Evolutionary conservation across 805 yeast genomes (phyloP).

Genomic region (Suhomyces faveliae): DNA sequence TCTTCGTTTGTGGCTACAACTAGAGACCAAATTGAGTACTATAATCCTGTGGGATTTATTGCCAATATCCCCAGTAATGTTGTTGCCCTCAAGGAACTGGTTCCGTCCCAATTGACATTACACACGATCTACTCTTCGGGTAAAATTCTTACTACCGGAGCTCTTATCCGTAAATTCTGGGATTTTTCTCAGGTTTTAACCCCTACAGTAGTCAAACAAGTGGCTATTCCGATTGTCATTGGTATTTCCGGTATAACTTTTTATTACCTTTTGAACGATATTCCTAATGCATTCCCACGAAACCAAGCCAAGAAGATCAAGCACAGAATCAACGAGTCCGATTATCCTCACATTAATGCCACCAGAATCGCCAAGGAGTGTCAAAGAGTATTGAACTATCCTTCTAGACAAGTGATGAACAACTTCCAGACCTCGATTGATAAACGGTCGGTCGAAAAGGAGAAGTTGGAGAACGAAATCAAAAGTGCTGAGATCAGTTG

Average conservation of each 20-base stretch:
- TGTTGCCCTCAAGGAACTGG: constrained; percentile 27
- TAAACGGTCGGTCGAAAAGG: constrained; percentile 55
- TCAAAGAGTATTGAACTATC: constrained; percentile 74
- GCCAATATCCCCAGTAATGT: constrained; percentile 31
- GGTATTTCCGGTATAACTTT: constrained; percentile 52
- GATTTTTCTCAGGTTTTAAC: constrained; percentile 34
- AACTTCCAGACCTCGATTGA: constrained; percentile 68
- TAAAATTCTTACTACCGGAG: constrained; percentile 42
- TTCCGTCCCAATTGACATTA: constrained; percentile 39
- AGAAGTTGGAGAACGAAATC: constrained; percentile 50
- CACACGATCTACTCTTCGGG: constrained; percentile 42
- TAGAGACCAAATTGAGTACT: constrained; percentile 27
- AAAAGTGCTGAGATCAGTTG: constrained; percentile 56
- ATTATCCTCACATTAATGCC: constrained; percentile 78
- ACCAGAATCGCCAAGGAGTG: constrained; percentile 79
- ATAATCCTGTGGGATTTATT: constrained; percentile 32
- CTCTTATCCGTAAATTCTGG: constrained; percentile 38
- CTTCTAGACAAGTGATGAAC: constrained; percentile 76
- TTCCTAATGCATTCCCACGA: constrained; percentile 86
- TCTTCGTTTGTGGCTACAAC: constrained; percentile 26
- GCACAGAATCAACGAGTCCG: constrained; percentile 58
- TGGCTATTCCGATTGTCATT: constrained; percentile 54
- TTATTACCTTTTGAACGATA: constrained; percentile 69
- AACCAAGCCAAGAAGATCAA: constrained; percentile 74
- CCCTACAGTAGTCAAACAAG: constrained; percentile 40